Base-by-base conservation (phyloP, 2,329 filamentous ascomycete genomes). In the Neonectria faginata region DNA sequence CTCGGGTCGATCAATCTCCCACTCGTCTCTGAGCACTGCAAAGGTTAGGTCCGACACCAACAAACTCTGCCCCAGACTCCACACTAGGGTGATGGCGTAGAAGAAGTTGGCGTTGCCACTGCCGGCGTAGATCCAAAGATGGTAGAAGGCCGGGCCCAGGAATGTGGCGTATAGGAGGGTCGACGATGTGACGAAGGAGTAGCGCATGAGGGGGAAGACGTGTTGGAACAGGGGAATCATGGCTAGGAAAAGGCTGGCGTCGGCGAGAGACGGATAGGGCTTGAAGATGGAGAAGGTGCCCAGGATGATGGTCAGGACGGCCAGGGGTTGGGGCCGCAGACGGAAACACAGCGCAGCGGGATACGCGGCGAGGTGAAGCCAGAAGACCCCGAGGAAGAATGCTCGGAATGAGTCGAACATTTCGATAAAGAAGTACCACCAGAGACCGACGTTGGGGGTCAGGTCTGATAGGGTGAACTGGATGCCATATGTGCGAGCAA, bases 381-480 rank as follows among this genome's bases (percentile, higher is more conserved):
- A 98, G 82, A 99, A 99, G 53, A 99, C 94, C 59, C 92, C 96
- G 3, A 99, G 87, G 85, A 98, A 99, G 84, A 99, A 99, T 72
- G 92, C 91, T 42, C 96, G 88, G 85, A 99, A 99, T 1, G 94
- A 95, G 80, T 99, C 96, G 78, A 99, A 99, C 89, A 99, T 99
- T 77, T 99, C 95, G 71, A 97, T 97, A 77, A 99, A 98, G 81
- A 99, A 99, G 80, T 99, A 99, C 96, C 96, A 99, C 96, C 96
- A 99, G 1, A 99, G 85, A 1, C 96, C 96, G 31, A 97, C 92
- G 70, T 98, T 99, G 12, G 96, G 96, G 0, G 95, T 97, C 44
- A 99, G 85, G 76, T 99, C 96, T 9, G 94, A 93, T 3, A 99
- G 87, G 1, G 96, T 89, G 41, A 99, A 86, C 73, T 97, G 94